These are phyloP conservation scores for Diddensiella caesifluorescens DNA, from an alignment of 805 yeast genomes.

Conservation along the genomic window DNA sequence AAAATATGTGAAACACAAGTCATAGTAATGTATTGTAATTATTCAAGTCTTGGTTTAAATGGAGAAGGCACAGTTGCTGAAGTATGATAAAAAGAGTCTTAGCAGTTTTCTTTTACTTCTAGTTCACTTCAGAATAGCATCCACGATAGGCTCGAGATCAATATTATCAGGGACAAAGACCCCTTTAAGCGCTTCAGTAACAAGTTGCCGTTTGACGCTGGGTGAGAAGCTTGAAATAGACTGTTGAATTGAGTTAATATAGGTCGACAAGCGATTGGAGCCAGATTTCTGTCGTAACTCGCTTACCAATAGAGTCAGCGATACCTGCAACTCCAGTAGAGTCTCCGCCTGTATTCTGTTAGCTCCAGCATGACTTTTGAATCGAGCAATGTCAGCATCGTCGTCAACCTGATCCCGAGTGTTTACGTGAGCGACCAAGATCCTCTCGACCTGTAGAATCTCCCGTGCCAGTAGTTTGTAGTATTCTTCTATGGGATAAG, in stretches of 20 bases:
- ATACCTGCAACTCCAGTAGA: conserved; percentile 19
- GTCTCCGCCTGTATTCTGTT: conserved; percentile 6
- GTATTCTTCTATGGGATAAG: conserved; percentile 9
- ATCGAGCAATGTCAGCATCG: background rate
- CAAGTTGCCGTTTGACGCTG: conserved; percentile 12
- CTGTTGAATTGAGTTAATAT: conserved; percentile 20
- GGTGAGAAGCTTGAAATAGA: conserved; percentile 12
- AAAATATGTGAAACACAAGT: background rate
- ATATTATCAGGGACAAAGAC: conserved; percentile 22
- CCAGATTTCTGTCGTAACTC: conserved; percentile 21
- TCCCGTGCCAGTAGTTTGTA: conserved; percentile 19
- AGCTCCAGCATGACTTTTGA: background rate
- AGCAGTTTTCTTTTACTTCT: background rate
- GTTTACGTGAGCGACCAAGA: conserved; percentile 22
- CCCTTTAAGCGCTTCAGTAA: conserved; percentile 23
- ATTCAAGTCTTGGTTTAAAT: conserved; percentile 8
- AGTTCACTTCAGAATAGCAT: conserved; percentile 11
- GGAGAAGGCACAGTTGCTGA: background rate
- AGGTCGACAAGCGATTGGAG: conserved; percentile 22
- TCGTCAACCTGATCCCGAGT: conserved; percentile 3
- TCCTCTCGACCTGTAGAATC: conserved; percentile 21
- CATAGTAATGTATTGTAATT: conserved; percentile 11
- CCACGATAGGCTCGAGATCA: conserved; percentile 20
- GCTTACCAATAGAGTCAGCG: conserved; percentile 22
- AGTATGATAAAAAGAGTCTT: background rate